Evolutionary conservation across 2,329 filamentous ascomycete genomes (phyloP).

Genomic region (Diaporthe vexans): DNA sequence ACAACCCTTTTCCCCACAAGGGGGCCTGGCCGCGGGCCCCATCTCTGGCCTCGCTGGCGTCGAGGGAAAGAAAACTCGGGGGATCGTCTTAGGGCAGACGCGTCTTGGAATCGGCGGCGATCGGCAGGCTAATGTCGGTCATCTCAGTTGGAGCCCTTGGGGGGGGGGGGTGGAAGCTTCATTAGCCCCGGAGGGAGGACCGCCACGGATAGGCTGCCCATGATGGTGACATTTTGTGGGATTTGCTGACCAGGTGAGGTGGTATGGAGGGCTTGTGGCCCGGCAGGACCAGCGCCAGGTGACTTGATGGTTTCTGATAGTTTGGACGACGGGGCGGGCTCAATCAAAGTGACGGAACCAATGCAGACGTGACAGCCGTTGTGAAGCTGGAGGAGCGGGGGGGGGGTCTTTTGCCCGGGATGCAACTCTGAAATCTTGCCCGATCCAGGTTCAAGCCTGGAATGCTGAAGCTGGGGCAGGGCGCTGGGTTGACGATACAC

Average conservation of each 20-base stretch:
- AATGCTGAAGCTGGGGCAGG: constrained; percentile 16
- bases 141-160: constrained; percentile 28
- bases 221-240: constrained; percentile 12
- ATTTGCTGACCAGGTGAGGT: constrained; percentile 14
- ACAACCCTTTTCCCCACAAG: constrained; percentile 30
- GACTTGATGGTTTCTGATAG: constrained; percentile 31
- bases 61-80: constrained; percentile 10
- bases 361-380: constrained; percentile 35
- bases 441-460: constrained; percentile 25
- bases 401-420: constrained; percentile 33
- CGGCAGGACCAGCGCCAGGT: constrained; percentile 11
- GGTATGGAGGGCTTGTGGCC: constrained; percentile 20
- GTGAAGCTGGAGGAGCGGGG: constrained; percentile 28
- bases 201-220: neutral
- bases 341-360: constrained; percentile 30
- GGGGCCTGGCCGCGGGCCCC: constrained; percentile 14
- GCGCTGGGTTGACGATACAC: constrained; percentile 9
- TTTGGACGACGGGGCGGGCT: constrained; percentile 11
- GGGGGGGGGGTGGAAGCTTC: constrained; percentile 22
- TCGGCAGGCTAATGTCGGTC: constrained; percentile 33
- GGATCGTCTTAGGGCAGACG: constrained; percentile 29
- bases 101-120: constrained; percentile 32
- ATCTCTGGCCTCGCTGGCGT: neutral
- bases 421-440: constrained; percentile 40
- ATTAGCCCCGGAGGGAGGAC: constrained; percentile 18